Base-by-base conservation (phyloP, 257 asterid species). In the Henckelia pumila region DNA sequence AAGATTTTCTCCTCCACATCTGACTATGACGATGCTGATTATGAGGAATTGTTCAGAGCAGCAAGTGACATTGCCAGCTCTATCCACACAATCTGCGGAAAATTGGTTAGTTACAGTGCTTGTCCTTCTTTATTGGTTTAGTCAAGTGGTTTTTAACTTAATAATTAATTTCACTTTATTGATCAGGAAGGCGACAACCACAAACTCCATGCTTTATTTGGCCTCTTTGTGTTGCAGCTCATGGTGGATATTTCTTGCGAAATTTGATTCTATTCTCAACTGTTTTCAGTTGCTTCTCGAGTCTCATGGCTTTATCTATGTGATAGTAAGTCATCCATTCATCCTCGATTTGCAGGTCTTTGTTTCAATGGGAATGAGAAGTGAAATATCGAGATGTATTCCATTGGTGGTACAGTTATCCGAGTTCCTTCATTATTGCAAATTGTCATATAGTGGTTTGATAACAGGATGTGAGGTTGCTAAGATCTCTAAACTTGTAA, bases 141-240 rank as follows among this genome's bases (percentile, higher is more conserved):
- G 67, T 79, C 63, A n/a, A 30, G 62, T 56, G 59, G 68, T 64
- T 53, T 50, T 76, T 74, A n/a, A n/a, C n/a, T n/a, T n/a, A n/a
- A 47, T 76, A 23, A 63, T 52, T 30, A 50, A 22, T 33, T 68
- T 77, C 68, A 21, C 63, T 71, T 64, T 56, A 16, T 57, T 26
- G 78, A 73, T 76, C 85, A 89, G 97, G 92, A 79, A 72, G 86
- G 81, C 59, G 88, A 86, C 73, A 76, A 70, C 59, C 66, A 74
- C 68, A 83, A 80, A 72, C 84, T 88, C 63, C 71, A 58, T 58
- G 94, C 99, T 79, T 67, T 93, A 64, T 81, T 88, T 67, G 86
- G 97, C 86, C 81, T 93, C 69, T 86, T 75, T 74, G 76, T 86
- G 83, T 78, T 88, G 91, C 92, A 93, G 78, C 78, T 86, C 80